phyloP scores from a whole-genome alignment of 176 grass and related monocot species.

The Typha latifolia region DNA sequence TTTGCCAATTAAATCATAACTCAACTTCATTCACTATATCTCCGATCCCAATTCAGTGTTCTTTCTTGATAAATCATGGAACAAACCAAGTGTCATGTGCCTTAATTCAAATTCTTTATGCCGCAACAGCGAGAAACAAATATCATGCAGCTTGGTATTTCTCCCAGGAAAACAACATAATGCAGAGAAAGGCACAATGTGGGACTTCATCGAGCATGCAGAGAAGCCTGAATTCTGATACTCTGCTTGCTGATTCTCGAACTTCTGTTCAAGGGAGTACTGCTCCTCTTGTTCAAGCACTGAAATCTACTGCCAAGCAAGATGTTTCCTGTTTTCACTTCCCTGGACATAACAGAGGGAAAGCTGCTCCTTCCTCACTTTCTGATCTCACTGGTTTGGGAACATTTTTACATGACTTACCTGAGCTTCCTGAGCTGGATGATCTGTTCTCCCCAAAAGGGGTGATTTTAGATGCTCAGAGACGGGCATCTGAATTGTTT shows the following conservation, averaged over 20 bases:
- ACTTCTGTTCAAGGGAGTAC: not conserved
- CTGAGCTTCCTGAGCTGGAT: conserved; percentile 66
- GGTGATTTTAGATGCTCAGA: conserved; percentile 64
- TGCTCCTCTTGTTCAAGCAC: conserved; percentile 49
- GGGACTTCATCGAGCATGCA: not conserved
- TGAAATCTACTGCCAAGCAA: conserved; percentile 53
- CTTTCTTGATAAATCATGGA: not conserved
- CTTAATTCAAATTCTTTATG: not conserved
- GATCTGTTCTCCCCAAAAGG: conserved; percentile 80
- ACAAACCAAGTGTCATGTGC: not conserved
- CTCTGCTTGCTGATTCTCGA: conserved; percentile 17
- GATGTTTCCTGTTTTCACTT: conserved; percentile 80
- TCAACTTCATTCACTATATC: too few species aligned
- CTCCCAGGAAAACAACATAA: conserved; percentile 13
- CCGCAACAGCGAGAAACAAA: not conserved
- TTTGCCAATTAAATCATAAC: too few species aligned
- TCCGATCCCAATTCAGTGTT: not conserved
- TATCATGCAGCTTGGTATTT: not conserved
- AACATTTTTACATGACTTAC: conserved; percentile 57
- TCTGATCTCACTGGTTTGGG: conserved; percentile 30
- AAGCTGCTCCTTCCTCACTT: conserved; percentile 39
- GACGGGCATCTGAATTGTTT: conserved; percentile 45
- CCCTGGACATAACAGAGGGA: conserved; percentile 76
- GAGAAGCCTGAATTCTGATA: conserved; percentile 10
- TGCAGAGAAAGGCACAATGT: conserved; percentile 9